Evolutionary conservation across 1,284 basidiomycete genomes (phyloP).

Genomic region (Sporisorium iseilematis-ciliati): DNA sequence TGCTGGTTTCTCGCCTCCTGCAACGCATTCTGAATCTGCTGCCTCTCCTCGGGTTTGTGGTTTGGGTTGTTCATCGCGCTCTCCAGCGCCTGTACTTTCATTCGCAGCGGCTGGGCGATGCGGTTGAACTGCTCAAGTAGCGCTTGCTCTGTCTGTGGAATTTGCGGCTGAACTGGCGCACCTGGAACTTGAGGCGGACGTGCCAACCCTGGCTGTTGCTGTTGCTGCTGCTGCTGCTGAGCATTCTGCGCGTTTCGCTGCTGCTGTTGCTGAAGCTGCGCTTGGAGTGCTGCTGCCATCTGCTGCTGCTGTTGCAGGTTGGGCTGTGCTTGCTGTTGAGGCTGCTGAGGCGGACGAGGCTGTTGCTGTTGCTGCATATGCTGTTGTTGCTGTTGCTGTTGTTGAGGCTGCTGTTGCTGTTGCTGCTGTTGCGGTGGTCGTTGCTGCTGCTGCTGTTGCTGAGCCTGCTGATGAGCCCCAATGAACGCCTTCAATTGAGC

Average conservation of each 20-base stretch:
- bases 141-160: constrained; percentile 56
- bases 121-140: constrained; percentile 62
- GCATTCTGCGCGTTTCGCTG: constrained; percentile 11
- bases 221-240: constrained; percentile 37
- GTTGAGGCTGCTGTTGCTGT: constrained; percentile 23
- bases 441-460: constrained; percentile 21
- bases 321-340: constrained; percentile 28
- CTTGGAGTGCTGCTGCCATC: constrained; percentile 31
- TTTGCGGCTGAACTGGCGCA: constrained; percentile 30
- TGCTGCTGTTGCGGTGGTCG: constrained; percentile 27
- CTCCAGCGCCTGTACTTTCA: constrained; percentile 58
- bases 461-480: constrained; percentile 46
- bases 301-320: constrained; percentile 26
- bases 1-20: constrained; percentile 59
- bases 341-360: constrained; percentile 23
- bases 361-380: constrained; percentile 27
- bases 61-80: constrained; percentile 48
- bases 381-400: constrained; percentile 27
- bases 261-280: constrained; percentile 27
- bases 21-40: constrained; percentile 57
- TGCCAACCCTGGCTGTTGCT: constrained; percentile 14
- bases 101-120: constrained; percentile 55
- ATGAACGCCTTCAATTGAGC: constrained; percentile 55
- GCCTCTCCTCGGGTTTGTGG: constrained; percentile 58
- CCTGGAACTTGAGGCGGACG: constrained; percentile 24